phyloP scores from a whole-genome alignment of 1,284 basidiomycete species.

The Boletellus sp. region DNA sequence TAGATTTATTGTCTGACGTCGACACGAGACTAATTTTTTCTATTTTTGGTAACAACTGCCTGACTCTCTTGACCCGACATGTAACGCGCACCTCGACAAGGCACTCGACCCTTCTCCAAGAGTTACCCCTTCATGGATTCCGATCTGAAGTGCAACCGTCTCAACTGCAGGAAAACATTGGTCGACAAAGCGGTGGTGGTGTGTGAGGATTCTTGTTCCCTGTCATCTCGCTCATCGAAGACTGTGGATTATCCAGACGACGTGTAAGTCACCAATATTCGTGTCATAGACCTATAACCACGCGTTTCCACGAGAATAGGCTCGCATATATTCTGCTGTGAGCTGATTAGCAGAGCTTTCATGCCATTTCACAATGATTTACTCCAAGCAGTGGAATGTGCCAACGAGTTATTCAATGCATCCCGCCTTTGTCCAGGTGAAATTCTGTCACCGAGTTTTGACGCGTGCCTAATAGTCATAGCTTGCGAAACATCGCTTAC shows the following conservation, averaged over 20 bases:
- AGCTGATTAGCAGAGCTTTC: conserved; percentile 18
- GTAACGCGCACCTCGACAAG: neutral
- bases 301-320: conserved; percentile 34
- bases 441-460: neutral
- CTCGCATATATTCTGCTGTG: conserved; percentile 82
- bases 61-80: neutral
- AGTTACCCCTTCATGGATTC: conserved; percentile 35
- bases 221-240: conserved; percentile 1
- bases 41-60: conserved; percentile 10
- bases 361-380: conserved; percentile 1
- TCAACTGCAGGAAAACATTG: conserved; percentile 63
- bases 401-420: conserved; percentile 74
- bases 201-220: conserved; percentile 33
- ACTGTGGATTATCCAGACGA: conserved; percentile 33
- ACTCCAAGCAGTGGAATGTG: conserved; percentile 64
- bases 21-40: neutral
- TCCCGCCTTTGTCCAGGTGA: conserved; percentile 74
- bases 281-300: conserved; percentile 18
- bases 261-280: conserved; percentile 39
- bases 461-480: conserved; percentile 24
- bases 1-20: conserved; percentile 13
- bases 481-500: conserved; percentile 77
- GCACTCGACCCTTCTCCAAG: neutral
- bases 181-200: conserved; percentile 80
- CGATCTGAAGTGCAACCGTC: conserved; percentile 69